Evolutionary conservation across 495 filamentous ascomycete species (phyloP), one percentile per base, ranked within the genome.

Genomic region (Penicillium paradoxum): DNA sequence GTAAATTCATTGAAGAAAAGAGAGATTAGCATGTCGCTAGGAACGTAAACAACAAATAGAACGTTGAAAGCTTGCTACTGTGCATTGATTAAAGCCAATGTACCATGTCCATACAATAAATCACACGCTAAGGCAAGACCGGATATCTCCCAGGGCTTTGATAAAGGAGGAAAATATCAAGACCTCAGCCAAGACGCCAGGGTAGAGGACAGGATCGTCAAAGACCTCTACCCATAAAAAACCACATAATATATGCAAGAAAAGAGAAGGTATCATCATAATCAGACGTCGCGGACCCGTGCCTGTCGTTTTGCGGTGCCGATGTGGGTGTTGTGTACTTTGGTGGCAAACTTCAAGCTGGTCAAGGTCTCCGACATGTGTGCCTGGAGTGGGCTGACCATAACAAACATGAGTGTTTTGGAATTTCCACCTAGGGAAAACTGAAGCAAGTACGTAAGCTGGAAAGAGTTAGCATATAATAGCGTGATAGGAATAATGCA

Each of bases 341-440:
- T 97, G 10, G 89, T 93, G 14, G 95, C 93, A 73, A 99, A 99
- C 64, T 95, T 87, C 65, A 99, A 79, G 71, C 90, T 95, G 24
- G 92, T 95, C 69, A 97, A 80, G 13, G 91, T 97, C 77, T 99
- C 95, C 48, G 82, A 84, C 48, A 97, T 74, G 74, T 97, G 95
- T 3, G 86, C 89, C 76, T 95, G 86, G 45, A 97, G 72, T 25
- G 93, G 93, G 65, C 87, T 91, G 56, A 95, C 86, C 90, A 97
- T 97, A 68, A 97, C 90, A 60, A 99, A 96, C 93, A 97, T 99
- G 54, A 99, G 87, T 4, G 95, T 97, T 73, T 96, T 95, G 50
- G 87, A 90, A 64, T 96, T 96, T 30, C 95, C 95, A 14, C 93
- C 91, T 0, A 99, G 80, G 2, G 90, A 96, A 55, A 91, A 95